Evolutionary conservation across 192 early-diverging fungal species (phyloP), one percentile per base, ranked within the genome.

Genomic region (Mortierella antarctica): DNA sequence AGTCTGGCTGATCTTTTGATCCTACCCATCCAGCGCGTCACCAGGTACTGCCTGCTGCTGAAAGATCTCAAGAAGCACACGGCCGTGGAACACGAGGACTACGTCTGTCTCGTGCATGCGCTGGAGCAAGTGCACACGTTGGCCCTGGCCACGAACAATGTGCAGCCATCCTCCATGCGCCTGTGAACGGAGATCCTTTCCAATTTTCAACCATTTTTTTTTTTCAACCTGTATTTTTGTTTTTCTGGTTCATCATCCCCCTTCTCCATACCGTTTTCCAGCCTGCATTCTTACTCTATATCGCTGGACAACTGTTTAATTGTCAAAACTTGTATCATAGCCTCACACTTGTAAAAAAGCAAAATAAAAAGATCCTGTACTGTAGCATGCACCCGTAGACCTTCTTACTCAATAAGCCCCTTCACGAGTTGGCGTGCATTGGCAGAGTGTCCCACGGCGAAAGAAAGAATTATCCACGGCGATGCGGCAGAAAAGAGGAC

Each of bases 1-100:
- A 88, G 85, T 41, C 81, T 97, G 31, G 85, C 86, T 40, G 92
- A 93, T 67, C 84, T 92, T 71, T 83, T 94, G 75, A 93, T 94
- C 62, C 88, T 92, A 74, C 93, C 93, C 1, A 92, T 94, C 57
- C 93, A 94, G 82, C 87, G 93, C 41, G 89, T 94, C 18, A 91
- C 93, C 5, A 88, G 92, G n/a, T 94, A 95, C 82, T 88, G 89
- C 41, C 70, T 94, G 63, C 73, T 94, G 49, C 82, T 94, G 51
- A 89, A 85, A 77, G 86, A 84, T 72, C 41, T 80, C 47, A 80
- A 80, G 65, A 65, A 65, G 17, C 77, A 80, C 31, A 80, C 77
- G 13, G 54, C 62, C 47, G 54, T 67, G 18, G 69, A 62, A 23
- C 77, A 80, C 49, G 23, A 59, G 0, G 77, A 80, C 17, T 80